These are phyloP conservation scores for Geotrichum candidum DNA, from an alignment of 1,139 yeast species.

Conservation along the genomic window DNA sequence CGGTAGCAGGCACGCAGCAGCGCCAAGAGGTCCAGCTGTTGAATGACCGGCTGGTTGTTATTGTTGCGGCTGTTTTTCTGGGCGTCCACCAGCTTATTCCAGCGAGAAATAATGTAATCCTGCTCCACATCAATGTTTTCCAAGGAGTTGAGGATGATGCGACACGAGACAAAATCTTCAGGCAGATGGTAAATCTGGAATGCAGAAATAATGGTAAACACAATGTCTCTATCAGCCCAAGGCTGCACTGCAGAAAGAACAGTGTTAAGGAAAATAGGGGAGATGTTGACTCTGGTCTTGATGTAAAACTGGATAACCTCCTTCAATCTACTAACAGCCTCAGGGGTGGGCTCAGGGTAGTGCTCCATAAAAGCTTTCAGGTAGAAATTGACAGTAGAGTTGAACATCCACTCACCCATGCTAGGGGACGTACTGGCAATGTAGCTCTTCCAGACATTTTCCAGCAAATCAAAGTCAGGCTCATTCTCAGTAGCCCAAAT, in stretches of 20 bases:
- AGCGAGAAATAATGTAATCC: slow-evolving; percentile 43
- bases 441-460: slow-evolving; percentile 61
- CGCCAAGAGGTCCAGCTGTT: slow-evolving; percentile 86
- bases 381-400: slow-evolving; percentile 64
- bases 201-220: slow-evolving; percentile 57
- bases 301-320: slow-evolving; percentile 54
- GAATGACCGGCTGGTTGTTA: slow-evolving; percentile 51
- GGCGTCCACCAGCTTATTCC: slow-evolving; percentile 12
- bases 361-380: slow-evolving; percentile 61
- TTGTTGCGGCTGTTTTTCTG: slow-evolving; percentile 42
- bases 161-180: slow-evolving; percentile 64
- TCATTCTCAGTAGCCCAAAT: slow-evolving; percentile 47
- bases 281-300: slow-evolving; percentile 55
- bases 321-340: slow-evolving; percentile 55
- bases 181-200: slow-evolving; percentile 54
- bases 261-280: slow-evolving; percentile 67
- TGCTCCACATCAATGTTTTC: slow-evolving; percentile 58
- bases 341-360: slow-evolving; percentile 49
- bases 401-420: slow-evolving; percentile 58
- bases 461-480: slow-evolving; percentile 42
- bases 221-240: slow-evolving; percentile 64
- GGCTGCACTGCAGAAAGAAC: slow-evolving; percentile 59
- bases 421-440: slow-evolving; percentile 53
- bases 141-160: slow-evolving; percentile 70
- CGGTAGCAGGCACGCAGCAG: slow-evolving; percentile 37